Percentiles rank a stretch among this genome's conserved stretches.
phyloP scores from a whole-genome alignment of 345 rosid species.

The Heritiera fomes region DNA sequence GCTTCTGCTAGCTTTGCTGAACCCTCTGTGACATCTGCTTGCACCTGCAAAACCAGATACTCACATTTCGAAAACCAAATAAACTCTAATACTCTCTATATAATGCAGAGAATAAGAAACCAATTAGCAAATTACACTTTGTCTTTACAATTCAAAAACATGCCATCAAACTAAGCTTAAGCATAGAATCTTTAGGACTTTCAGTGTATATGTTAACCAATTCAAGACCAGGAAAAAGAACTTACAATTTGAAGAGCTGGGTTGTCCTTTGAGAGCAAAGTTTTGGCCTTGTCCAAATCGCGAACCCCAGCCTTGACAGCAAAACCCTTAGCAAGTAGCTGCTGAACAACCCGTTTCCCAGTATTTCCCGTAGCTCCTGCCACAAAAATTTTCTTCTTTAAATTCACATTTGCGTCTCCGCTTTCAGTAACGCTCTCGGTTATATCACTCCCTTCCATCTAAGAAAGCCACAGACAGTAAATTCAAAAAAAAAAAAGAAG shows the following conservation, averaged over 20 bases:
- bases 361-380: conserved; percentile 92
- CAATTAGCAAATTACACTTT: no score
- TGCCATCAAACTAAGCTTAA: background rate
- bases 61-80: background rate
- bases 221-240: conserved; percentile 13
- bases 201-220: background rate
- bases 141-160: background rate
- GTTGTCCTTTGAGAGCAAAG: conserved; percentile 50
- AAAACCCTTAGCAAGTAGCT: conserved; percentile 79
- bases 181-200: background rate
- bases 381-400: conserved; percentile 66
- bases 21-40: conserved; percentile 88
- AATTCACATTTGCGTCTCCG: conserved; percentile 16
- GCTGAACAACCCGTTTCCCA: conserved; percentile 81
- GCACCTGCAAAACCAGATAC: conserved; percentile 51
- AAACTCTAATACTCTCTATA: background rate
- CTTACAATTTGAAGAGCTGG: conserved; percentile 78
- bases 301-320: conserved; percentile 87
- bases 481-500: background rate
- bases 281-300: conserved; percentile 66
- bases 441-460: conserved; percentile 65
- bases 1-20: conserved; percentile 74
- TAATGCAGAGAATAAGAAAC: background rate
- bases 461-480: background rate
- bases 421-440: conserved; percentile 38